phyloP scores from a whole-genome alignment of 805 yeast genomes.

The Saccharomycopsis capsularis region DNA sequence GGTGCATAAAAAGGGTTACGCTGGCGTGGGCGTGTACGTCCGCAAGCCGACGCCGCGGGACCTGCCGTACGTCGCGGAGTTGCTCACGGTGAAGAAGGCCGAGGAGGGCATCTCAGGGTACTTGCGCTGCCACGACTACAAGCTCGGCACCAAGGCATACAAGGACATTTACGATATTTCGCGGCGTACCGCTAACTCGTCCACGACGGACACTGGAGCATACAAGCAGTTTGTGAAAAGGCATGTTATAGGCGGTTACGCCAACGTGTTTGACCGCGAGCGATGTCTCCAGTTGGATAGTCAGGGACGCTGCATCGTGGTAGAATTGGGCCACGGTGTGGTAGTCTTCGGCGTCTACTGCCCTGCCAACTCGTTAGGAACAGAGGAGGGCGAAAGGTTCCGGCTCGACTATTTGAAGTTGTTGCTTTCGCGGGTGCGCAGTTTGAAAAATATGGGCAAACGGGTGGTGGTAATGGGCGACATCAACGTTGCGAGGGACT shows the following conservation, averaged over 20 bases:
- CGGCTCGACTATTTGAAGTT: constrained; percentile 51
- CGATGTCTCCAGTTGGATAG: constrained; percentile 46
- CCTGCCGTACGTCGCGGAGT: constrained; percentile 27
- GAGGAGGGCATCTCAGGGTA: constrained; percentile 91
- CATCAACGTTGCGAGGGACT: constrained; percentile 71
- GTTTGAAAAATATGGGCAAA: constrained; percentile 51
- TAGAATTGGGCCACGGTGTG: constrained; percentile 59
- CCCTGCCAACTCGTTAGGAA: constrained; percentile 79
- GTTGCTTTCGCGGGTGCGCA: constrained; percentile 55
- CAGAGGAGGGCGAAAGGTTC: constrained; percentile 57
- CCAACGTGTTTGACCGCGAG: constrained; percentile 27
- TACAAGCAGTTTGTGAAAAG: constrained; percentile 21
- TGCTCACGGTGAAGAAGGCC: constrained; percentile 56
- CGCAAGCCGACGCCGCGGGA: constrained; percentile 44
- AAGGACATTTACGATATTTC: constrained; percentile 19
- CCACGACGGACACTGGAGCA: constrained; percentile 25
- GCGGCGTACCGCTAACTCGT: constrained; percentile 22
- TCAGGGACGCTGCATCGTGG: constrained; percentile 77
- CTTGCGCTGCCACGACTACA: constrained; percentile 25
- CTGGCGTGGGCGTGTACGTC: constrained; percentile 85
- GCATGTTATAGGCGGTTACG: constrained; percentile 65
- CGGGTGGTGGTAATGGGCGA: constrained; percentile 82
- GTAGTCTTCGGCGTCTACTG: constrained; percentile 71
- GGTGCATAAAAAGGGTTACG: constrained; percentile 64
- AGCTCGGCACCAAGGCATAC: constrained; percentile 4